Base-by-base conservation (phyloP, 2,329 filamentous ascomycete species). In the Clonostachys sp. region DNA sequence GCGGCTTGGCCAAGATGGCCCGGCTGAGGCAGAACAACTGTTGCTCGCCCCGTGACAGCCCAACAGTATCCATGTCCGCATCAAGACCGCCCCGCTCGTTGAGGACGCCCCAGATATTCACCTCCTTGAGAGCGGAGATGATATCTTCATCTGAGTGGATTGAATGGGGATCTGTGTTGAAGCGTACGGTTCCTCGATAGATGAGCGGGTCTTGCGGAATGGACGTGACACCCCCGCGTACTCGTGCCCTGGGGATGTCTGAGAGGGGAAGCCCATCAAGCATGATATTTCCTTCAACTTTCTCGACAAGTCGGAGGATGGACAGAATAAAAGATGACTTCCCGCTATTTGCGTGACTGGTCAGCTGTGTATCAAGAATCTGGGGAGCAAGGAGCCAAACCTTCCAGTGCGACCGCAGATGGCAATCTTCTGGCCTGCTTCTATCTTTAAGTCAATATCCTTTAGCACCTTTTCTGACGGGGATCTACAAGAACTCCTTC, bases 141-240 rank as follows among this genome's bases (percentile, higher is more conserved):
- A 79, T 68, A 1, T 62, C 61, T 12, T 65, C 62, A 41, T 78
- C 69, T 1, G 64, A 56, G 35, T 61, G 59, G 5, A 51, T 54
- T 6, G 54, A 53, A 13, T 57, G 52, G 0, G 66, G 67, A 49
- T 74, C 71, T 1, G 73, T 57, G 51, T 74, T 72, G 5, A 55
- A 44, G 10, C 57, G 59, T 44, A 71, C 62, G 3, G 62, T 66
- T 24, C 65, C 70, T 1, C 66, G 66, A 4, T 78, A 57, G 53
- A 78, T 73, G 12, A 74, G 66, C 0, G 73, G 58, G 9, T 80
- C 74, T 56, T 81, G 77, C 1, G 77, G 71, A 2, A 80, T 55
- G n/a, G 70, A 68, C 41, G 74, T 72, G 39, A 80, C 58, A 8
- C 65, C 67, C 16, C 65, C 56, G 5, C 75, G 71, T 1, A 80